Evolutionary conservation across 305 asterid species (phyloP).

Genomic region (Fraxinus floribunda): DNA sequence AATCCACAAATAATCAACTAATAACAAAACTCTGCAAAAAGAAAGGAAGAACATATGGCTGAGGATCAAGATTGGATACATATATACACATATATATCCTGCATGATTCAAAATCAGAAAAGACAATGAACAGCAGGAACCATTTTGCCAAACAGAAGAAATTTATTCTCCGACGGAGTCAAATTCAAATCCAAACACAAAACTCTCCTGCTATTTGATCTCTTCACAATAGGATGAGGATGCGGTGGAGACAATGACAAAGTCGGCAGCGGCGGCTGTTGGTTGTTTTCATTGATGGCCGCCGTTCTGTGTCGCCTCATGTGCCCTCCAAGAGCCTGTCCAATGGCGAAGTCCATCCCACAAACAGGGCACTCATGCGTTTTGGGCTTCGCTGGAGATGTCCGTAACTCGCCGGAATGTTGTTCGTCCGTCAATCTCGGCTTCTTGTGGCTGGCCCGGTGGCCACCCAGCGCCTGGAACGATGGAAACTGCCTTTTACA

Average conservation of each 20-base stretch:
- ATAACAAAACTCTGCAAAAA: background rate
- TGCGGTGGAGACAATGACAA: background rate
- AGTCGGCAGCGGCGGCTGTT: background rate
- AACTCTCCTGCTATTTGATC: background rate
- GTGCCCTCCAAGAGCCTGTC: constrained; percentile 18
- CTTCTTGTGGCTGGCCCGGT: constrained; percentile 21
- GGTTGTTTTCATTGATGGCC: background rate
- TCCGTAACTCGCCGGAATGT: background rate
- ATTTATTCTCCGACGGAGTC: constrained; percentile 9
- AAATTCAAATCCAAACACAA: constrained; percentile 12
- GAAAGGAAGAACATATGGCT: background rate
- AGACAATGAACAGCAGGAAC: background rate
- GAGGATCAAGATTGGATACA: background rate
- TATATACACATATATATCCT: background rate
- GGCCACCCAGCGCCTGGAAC: constrained; percentile 14
- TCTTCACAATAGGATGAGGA: background rate
- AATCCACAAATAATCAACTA: background rate
- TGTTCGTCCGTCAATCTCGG: background rate
- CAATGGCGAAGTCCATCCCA: constrained; percentile 11
- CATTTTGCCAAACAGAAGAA: background rate
- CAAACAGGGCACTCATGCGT: constrained; percentile 4
- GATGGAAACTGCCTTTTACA: constrained; percentile 9
- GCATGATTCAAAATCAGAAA: background rate
- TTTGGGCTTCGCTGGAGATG: constrained; percentile 11
- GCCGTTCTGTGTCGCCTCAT: constrained; percentile 16